Conservation (phyloP, 1,284 basidiomycete species). For the Austroboletus olivaceoglutinosus region DNA sequence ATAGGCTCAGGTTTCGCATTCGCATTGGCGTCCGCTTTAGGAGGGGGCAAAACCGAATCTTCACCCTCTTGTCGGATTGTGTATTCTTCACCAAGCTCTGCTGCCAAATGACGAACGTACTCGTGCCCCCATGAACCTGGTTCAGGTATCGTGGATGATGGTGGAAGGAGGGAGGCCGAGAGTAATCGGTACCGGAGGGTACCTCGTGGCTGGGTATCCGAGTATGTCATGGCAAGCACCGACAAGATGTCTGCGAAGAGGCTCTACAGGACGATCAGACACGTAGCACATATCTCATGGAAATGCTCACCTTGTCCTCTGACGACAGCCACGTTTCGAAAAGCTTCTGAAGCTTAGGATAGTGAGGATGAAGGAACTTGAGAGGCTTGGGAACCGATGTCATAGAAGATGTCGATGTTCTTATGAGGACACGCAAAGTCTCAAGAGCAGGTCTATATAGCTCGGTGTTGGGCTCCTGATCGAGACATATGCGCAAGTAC, state of each 20-base stretch:
- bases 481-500: conserved; percentile 13
- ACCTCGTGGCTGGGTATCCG: conserved; percentile 91
- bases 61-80: conserved; percentile 55
- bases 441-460: conserved; percentile 93
- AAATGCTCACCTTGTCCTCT: conserved; percentile 68
- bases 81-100: conserved; percentile 96
- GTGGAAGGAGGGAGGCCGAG: conserved; percentile 68
- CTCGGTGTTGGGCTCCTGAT: conserved; percentile 81
- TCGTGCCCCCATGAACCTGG: conserved; percentile 99
- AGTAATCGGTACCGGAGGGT: conserved; percentile 91
- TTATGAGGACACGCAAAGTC: conserved; percentile 89
- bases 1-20: conserved; percentile 32
- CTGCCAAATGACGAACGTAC: conserved; percentile 95
- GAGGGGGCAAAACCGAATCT: conserved; percentile 28
- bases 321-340: conserved; percentile 79
- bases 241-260: conserved; percentile 98
- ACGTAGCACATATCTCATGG: background rate
- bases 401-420: conserved; percentile 98
- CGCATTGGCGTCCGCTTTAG: conserved; percentile 33
- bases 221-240: conserved; percentile 99
- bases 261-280: conserved; percentile 49
- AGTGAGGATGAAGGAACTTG: conserved; percentile 96
- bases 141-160: conserved; percentile 69
- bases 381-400: conserved; percentile 99
- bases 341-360: conserved; percentile 81